Evolutionary conservation across 805 yeast genomes (phyloP).

Genomic region (Candida mattraensis): DNA sequence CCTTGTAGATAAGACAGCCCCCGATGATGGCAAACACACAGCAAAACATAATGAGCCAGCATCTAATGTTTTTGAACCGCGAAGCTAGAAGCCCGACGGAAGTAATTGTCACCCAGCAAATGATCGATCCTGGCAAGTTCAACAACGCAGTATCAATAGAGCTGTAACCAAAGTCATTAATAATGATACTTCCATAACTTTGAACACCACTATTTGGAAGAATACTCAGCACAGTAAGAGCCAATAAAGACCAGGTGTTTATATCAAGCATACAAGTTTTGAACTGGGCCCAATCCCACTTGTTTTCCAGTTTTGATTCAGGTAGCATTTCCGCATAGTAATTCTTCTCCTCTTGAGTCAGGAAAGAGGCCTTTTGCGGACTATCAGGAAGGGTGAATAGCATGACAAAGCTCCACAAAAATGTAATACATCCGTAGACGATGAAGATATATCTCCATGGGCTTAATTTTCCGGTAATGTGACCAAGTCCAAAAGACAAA

Average conservation of each 20-base stretch:
- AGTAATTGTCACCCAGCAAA: constrained; percentile 33
- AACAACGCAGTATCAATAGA: constrained; percentile 34
- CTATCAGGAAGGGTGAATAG: constrained; percentile 40
- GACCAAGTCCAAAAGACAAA: constrained; percentile 52
- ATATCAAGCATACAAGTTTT: constrained; percentile 50
- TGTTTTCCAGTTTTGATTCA: constrained; percentile 54
- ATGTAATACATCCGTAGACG: constrained; percentile 58
- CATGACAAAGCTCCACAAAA: constrained; percentile 33
- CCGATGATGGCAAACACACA: constrained; percentile 27
- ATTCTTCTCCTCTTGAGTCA: constrained; percentile 40
- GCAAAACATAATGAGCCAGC: constrained; percentile 30
- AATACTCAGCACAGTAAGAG: constrained; percentile 43
- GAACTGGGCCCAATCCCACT: constrained; percentile 55
- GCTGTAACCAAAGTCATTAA: constrained; percentile 36
- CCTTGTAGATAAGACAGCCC: constrained; percentile 32
- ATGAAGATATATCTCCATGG: constrained; percentile 66
- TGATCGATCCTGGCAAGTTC: constrained; percentile 41
- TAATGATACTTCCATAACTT: constrained; percentile 45
- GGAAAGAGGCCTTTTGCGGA: constrained; percentile 47
- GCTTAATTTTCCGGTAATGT: constrained; percentile 39
- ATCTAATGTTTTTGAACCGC: constrained; percentile 33
- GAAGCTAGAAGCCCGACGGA: constrained; percentile 27
- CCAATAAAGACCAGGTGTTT: constrained; percentile 48
- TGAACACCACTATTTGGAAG: constrained; percentile 47
- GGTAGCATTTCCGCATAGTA: constrained; percentile 53